Evolutionary conservation across 2,329 filamentous ascomycete genomes (phyloP).

Genomic region (Colletotrichum euphorbiae): DNA sequence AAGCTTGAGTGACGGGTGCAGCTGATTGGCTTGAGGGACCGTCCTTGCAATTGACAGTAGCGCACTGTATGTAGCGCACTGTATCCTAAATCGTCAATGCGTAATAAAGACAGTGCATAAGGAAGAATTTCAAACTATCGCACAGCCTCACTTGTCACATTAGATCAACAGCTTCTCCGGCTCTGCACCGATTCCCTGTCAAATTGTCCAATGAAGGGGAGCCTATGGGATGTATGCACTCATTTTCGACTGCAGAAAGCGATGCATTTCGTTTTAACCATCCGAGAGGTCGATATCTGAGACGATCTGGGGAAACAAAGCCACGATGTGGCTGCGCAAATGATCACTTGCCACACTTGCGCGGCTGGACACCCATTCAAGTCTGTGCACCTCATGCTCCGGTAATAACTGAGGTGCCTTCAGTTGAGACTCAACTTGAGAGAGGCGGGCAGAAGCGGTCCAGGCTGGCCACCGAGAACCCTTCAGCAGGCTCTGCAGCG

Average conservation of each 20-base stretch:
- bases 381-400: too few species aligned
- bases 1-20: not conserved
- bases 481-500: not conserved
- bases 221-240: too few species aligned
- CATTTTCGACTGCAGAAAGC: too few species aligned
- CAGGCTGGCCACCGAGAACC: too few species aligned
- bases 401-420: not conserved
- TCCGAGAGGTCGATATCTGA: conserved; percentile 15
- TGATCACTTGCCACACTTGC: conserved; percentile 14
- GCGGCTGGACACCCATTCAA: not conserved
- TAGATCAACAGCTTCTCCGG: too few species aligned
- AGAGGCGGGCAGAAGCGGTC: not conserved
- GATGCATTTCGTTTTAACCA: not conserved
- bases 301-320: conserved; percentile 21
- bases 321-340: conserved; percentile 28
- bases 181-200: too few species aligned
- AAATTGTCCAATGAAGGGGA: too few species aligned
- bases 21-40: conserved; percentile 21
- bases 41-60: not conserved
- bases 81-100: not conserved
- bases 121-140: not conserved
- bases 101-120: not conserved
- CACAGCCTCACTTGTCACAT: not conserved
- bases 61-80: not conserved
- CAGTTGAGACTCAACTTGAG: too few species aligned